A percentile compares a stretch with the other conserved stretches of the same genome.
phyloP scores from a whole-genome alignment of 1,284 basidiomycete species.

The Leccinum insigne region DNA sequence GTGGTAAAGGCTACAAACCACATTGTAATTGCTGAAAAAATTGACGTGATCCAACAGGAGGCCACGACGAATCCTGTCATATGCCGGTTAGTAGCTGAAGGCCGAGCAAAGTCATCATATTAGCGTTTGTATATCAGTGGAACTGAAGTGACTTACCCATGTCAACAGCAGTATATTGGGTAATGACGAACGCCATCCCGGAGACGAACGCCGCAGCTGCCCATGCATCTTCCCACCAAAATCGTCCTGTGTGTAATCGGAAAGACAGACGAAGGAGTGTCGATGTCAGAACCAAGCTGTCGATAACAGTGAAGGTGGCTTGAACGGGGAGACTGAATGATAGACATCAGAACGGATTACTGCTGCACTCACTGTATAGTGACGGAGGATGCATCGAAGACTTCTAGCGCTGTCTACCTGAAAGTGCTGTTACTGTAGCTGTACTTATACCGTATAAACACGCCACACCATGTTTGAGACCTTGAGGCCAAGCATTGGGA shows the following conservation, averaged over 20 bases:
- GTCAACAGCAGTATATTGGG: neutral
- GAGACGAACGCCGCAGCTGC: neutral
- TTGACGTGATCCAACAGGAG: neutral
- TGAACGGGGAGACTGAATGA: neutral
- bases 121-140: neutral
- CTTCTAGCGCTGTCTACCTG: neutral
- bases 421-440: neutral
- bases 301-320: neutral
- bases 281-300: neutral
- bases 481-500: neutral
- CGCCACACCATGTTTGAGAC: neutral
- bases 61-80: neutral
- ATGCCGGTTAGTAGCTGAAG: neutral
- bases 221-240: neutral
- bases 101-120: neutral
- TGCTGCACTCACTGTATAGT: neutral
- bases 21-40: neutral
- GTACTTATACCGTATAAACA: neutral
- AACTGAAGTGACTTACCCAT: neutral
- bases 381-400: neutral
- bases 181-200: neutral
- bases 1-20: neutral
- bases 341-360: neutral
- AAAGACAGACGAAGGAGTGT: neutral
- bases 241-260: neutral